These are phyloP conservation scores for Vanrija humicola DNA, from an alignment of 1,284 basidiomycete genomes.

Conservation along the genomic window DNA sequence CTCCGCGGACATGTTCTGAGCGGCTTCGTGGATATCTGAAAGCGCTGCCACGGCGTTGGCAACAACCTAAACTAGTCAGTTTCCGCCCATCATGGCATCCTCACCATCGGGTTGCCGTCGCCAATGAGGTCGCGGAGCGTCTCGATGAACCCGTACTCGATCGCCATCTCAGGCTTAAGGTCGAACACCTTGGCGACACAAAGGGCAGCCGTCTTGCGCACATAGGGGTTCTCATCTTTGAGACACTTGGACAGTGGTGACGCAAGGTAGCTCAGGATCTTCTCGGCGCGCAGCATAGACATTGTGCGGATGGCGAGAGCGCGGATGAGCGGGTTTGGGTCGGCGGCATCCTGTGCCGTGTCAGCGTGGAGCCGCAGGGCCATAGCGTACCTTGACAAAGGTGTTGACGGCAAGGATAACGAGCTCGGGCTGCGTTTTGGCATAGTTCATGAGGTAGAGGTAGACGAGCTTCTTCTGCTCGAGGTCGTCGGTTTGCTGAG, in stretches of 20 bases:
- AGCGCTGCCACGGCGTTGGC: conserved; percentile 96
- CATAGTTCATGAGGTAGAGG: conserved; percentile 97
- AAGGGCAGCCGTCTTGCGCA: conserved; percentile 92
- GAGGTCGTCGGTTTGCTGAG: conserved; percentile 52
- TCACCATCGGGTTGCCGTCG: conserved; percentile 94
- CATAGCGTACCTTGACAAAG: conserved; percentile 65
- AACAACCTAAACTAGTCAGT: conserved; percentile 58
- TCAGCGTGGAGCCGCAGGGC: not conserved
- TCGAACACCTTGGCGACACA: conserved; percentile 96
- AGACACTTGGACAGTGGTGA: conserved; percentile 88
- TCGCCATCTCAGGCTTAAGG: conserved; percentile 87
- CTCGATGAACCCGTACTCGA: conserved; percentile 91
- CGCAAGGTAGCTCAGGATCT: conserved; percentile 97
- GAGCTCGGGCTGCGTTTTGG: conserved; percentile 93
- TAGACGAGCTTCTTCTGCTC: conserved; percentile 70
- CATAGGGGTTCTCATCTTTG: conserved; percentile 93
- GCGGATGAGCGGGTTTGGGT: conserved; percentile 91
- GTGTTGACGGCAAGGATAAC: conserved; percentile 99
- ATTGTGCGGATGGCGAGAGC: conserved; percentile 96
- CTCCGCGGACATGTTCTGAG: conserved; percentile 32
- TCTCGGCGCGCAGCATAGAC: conserved; percentile 94
- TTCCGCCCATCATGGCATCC: conserved; percentile 18
- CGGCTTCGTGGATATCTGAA: conserved; percentile 78
- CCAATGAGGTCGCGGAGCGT: conserved; percentile 64
- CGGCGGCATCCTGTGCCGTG: conserved; percentile 74